A percentile compares a stretch with the other conserved stretches of the same genome.
These are phyloP conservation scores for Cryptosporidium andersoni DNA, from an alignment of 169 alveolate species.

Conservation along the genomic window DNA sequence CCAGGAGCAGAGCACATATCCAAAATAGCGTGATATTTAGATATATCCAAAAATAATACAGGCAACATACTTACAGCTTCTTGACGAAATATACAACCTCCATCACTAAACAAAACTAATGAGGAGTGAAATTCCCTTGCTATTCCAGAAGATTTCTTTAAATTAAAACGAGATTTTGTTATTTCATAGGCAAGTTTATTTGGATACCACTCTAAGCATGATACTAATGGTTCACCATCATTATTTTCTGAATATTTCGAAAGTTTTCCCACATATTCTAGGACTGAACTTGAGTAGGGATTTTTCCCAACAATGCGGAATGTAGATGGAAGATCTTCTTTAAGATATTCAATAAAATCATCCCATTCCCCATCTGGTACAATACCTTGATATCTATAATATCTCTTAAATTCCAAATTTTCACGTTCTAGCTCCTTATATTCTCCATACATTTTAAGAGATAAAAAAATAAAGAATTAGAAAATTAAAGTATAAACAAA, in stretches of 20 bases:
- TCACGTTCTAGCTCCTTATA: conserved; percentile 11
- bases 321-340: conserved; percentile 83
- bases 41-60: conserved; percentile 79
- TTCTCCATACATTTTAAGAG: neutral
- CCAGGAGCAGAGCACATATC: conserved; percentile 94
- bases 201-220: conserved; percentile 69
- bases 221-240: conserved; percentile 69
- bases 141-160: conserved; percentile 76
- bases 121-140: conserved; percentile 75
- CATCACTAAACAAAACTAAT: conserved; percentile 75
- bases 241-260: conserved; percentile 13
- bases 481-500: no score
- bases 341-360: conserved; percentile 74
- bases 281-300: conserved; percentile 72
- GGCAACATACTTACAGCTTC: conserved; percentile 91
- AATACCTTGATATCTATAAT: conserved; percentile 43
- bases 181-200: conserved; percentile 74
- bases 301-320: conserved; percentile 79
- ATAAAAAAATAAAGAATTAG: no score
- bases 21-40: conserved; percentile 74
- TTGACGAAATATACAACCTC: conserved; percentile 84
- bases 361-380: conserved; percentile 79
- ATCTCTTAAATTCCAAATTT: conserved; percentile 22
- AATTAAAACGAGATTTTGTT: conserved; percentile 76
- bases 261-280: conserved; percentile 61